phyloP scores from a whole-genome alignment of 306 rosid genomes.

The peach (Prunus persica) region Prunus_persica_NCBIv2 NC_034009.1:44079001-44079500 shows the following conservation, averaged over 20 bases:
- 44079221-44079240: conserved; percentile 60
- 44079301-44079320: not conserved
- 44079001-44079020: conserved; percentile 57
- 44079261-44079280: conserved; percentile 52
- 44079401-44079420: no score
- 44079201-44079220: conserved; percentile 56
- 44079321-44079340: not conserved
- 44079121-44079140: conserved; percentile 55
- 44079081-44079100: conserved; percentile 56
- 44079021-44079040: conserved; percentile 54
- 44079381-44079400: not conserved
- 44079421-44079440: no score
- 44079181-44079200: conserved; percentile 64
- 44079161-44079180: conserved; percentile 45
- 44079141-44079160: conserved; percentile 56
- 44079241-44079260: conserved; percentile 48
- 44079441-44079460: no score
- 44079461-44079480: no score
- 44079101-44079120: conserved; percentile 59
- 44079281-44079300: not conserved
- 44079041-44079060: conserved; percentile 57
- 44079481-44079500: no score
- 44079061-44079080: conserved; percentile 57
- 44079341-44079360: not conserved
- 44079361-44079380: not conserved